These are phyloP conservation scores for Botryosphaeria dothidea DNA, from an alignment of 2,329 filamentous ascomycete genomes.

Conservation along the genomic window DNA sequence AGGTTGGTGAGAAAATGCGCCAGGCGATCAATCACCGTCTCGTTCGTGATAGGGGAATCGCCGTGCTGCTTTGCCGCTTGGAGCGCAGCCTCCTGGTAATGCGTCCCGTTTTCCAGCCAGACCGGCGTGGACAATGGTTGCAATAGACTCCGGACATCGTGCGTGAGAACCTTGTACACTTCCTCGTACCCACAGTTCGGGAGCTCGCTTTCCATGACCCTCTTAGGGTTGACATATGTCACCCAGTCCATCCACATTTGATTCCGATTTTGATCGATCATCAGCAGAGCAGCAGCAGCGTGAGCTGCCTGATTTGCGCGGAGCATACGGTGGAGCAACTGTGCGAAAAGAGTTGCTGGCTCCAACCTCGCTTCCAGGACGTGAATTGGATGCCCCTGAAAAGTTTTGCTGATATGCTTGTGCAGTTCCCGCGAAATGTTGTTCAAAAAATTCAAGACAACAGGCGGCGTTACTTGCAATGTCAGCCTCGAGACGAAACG, in stretches of 20 bases:
- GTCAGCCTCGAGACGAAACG: constrained; percentile 86
- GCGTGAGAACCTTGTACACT: constrained; percentile 56
- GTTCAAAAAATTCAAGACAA: constrained; percentile 81
- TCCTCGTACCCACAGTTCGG: constrained; percentile 56
- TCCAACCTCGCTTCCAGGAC: constrained; percentile 84
- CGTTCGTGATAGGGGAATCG: constrained; percentile 24
- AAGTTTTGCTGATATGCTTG: constrained; percentile 73
- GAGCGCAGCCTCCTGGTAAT: constrained; percentile 32
- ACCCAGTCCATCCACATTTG: constrained; percentile 97
- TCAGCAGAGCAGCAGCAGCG: constrained; percentile 89
- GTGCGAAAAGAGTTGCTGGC: constrained; percentile 85
- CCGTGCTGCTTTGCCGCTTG: constrained; percentile 17
- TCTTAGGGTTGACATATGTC: constrained; percentile 58
- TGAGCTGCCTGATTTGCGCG: constrained; percentile 93
- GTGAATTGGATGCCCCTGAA: constrained; percentile 80
- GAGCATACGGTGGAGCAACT: constrained; percentile 80
- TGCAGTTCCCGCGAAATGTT: constrained; percentile 84
- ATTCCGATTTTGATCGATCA: constrained; percentile 83
- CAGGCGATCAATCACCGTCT: constrained; percentile 74
- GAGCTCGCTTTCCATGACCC: constrained; percentile 58
- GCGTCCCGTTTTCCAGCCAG: constrained; percentile 61
- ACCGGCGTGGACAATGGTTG: constrained; percentile 67
- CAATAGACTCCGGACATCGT: constrained; percentile 69
- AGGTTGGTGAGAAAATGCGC: constrained; percentile 70
- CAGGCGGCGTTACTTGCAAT: constrained; percentile 85